A percentile compares a stretch with the other conserved stretches of the same genome.
These are phyloP conservation scores for Emericellopsis atlantica DNA, from an alignment of 2,329 filamentous ascomycete genomes.

Conservation along the genomic window DNA sequence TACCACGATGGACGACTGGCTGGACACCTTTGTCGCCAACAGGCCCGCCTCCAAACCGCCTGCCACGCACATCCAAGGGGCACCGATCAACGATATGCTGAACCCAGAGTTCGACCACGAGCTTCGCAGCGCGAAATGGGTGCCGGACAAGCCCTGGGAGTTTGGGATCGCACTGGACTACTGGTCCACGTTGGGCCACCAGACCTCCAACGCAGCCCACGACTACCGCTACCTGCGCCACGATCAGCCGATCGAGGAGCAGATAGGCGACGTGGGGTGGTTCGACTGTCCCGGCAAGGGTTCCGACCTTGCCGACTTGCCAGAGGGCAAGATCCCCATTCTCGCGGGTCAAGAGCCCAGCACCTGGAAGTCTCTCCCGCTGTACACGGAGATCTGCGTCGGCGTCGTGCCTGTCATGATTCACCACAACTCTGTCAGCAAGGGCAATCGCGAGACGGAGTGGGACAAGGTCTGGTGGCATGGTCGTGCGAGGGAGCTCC, in stretches of 20 bases:
- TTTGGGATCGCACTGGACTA: slow-evolving; percentile 14
- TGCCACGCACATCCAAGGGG: slow-evolving; percentile 5
- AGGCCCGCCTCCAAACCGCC: slow-evolving; percentile 9
- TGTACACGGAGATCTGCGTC: slow-evolving; percentile 14
- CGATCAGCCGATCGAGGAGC: slow-evolving; percentile 6
- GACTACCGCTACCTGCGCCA: slow-evolving; percentile 21
- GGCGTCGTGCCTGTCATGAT: slow-evolving; percentile 14
- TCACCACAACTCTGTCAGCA: slow-evolving; percentile 13
- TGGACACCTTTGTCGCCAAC: slow-evolving; percentile 9
- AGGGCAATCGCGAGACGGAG: slow-evolving; percentile 8
- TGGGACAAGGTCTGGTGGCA: slow-evolving; percentile 13
- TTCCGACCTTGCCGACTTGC: slow-evolving; percentile 5
- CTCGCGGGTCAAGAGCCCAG: slow-evolving; percentile 3
- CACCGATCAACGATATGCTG: slow-evolving; percentile 7
- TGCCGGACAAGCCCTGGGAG: slow-evolving; percentile 9
- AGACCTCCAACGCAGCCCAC: slow-evolving; percentile 10
- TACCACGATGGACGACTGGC: background rate
- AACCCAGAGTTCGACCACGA: slow-evolving; percentile 12
- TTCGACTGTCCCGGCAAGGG: slow-evolving; percentile 10
- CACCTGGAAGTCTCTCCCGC: slow-evolving; percentile 10
- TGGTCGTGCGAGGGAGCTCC: slow-evolving; percentile 5
- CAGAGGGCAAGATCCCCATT: slow-evolving; percentile 2
- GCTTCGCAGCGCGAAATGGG: slow-evolving; percentile 7
- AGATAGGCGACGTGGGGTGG: slow-evolving; percentile 8
- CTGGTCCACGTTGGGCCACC: slow-evolving; percentile 12